A percentile compares a stretch with the other conserved stretches of the same genome.
Evolutionary conservation across 768 basidiomycete species (phyloP).

Genomic region (Lentinula sp.): DNA sequence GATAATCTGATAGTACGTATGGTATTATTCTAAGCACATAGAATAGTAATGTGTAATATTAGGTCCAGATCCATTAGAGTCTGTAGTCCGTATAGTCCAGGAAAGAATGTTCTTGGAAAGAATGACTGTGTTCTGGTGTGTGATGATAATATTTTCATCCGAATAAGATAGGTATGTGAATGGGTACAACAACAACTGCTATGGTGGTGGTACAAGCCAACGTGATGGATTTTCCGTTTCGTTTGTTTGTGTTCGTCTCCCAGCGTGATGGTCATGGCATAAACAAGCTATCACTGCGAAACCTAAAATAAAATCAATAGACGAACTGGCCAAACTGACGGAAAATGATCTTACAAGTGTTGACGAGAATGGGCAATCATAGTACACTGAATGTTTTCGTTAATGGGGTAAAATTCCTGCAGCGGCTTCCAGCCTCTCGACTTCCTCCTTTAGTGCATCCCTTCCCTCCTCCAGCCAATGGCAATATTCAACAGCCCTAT

Average conservation of each 20-base stretch:
- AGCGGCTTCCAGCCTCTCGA: slow-evolving; percentile 52
- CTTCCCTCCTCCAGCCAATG: slow-evolving; percentile 83
- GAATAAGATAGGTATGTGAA: not conserved
- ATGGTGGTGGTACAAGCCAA: not conserved
- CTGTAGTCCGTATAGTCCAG: not conserved
- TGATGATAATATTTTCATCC: not conserved
- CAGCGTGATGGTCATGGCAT: not conserved
- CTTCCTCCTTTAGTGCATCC: slow-evolving; percentile 64
- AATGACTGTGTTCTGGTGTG: not conserved
- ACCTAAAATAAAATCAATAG: not conserved
- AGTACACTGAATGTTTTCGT: not conserved
- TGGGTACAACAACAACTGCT: not conserved
- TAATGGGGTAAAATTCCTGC: slow-evolving; percentile 1
- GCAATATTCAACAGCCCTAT: slow-evolving; percentile 82
- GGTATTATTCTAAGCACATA: not conserved
- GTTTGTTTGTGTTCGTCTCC: not conserved
- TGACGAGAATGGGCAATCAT: not conserved
- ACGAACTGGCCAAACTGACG: not conserved
- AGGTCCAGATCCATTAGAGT: not conserved
- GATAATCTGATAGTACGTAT: not conserved
- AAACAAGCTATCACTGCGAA: too few relatives aligned
- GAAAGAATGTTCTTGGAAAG: not conserved
- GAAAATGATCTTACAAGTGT: not conserved
- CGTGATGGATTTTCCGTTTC: slow-evolving; percentile 1
- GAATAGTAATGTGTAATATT: not conserved